Base-by-base conservation (phyloP, 805 yeast species). In the Hemisphaericaspora nanyangensis region DNA sequence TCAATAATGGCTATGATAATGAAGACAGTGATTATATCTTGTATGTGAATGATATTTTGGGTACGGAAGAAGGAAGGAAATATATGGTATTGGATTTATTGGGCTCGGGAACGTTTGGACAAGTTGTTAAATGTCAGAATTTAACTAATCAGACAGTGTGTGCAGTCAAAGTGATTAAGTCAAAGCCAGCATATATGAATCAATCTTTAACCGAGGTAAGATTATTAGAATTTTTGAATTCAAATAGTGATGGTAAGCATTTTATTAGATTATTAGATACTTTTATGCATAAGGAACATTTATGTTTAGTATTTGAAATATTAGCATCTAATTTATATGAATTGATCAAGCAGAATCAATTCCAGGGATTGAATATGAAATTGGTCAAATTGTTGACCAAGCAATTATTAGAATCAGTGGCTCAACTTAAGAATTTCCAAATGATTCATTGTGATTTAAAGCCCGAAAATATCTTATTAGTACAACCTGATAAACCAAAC, bases 71-170 rank as follows among this genome's bases (percentile, higher is more conserved):
- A 48, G 90, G 87, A 42, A 72, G 90, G 39, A 85, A 86, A 55
- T 91, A 90, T 57, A 72, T 93, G 53, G 96, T 93, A 5, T 66
- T 93, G 42, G 98, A 91, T 60, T 72, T 93, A 12, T 63, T 93
- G 30, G 99, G 99, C 1, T 91, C 90, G 45, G 99, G 99, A 2
- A 90, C 99, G 1, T 93, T 93, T 70, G 99, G 99, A 7, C 98
- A 93, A 64, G 99, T 93, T 34, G 95, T 90, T 30, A 93, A 91
- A 63, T 91, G 97, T 63, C 95, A 87, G 58, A 77, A 80, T 50
- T 66, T 84, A 54, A 58, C 74, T 29, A 85, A 89, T 33, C 93
- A 88, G 55, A 91, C 87, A 45, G 77, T 91, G 16, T 86, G 90
- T 18, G 99, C 99, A 1, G 95, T 93, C 27, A 93, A 93, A 62